Evolutionary conservation across 441 rosid species (phyloP), one percentile per base, ranked within the genome.

Genomic region (Adansonia grandidieri): DNA sequence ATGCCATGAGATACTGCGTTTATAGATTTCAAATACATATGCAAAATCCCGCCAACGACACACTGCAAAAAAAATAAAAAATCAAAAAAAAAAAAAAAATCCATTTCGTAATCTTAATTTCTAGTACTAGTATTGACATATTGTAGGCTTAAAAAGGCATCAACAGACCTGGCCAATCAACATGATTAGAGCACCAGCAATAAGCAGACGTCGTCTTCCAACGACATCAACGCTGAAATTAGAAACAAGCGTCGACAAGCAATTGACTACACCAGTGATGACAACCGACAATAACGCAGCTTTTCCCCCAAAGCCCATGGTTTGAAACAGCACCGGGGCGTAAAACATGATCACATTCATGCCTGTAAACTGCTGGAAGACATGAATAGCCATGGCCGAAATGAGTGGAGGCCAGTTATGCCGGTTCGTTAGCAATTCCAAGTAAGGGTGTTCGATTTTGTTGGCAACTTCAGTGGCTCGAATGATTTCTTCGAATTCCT

Each of bases 281-380:
- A 90, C 90, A 1, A 93, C 86, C 1, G 98, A 89, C 1, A 89
- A 51, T 1, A 94, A 79, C 0, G 98, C 83, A 1, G 96, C 92
- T 37, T 83, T 1, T 44, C 79, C 80, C 0, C 89, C 91, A 0
- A 90, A 86, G 1, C 97, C 97, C 90, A 94, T 88, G 0, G 94
- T 91, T 70, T 87, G 93, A 47, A 94, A 92, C 72, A 94, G 87
- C 32, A 92, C 94, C 0, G 98, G 98, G 28, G 96, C 89, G 64
- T 94, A 94, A 76, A 90, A 89, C 93, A 91, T 87, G 80, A 94
- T 82, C 7, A 89, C 92, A 32, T 85, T 92, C 74, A 91, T 89
- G 4, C 98, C 98, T 0, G 98, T 89, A 45, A 94, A 87, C 82
- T 94, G 97, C 87, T 92, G 98, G 81, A 92, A 92, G 65, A 91